These are phyloP conservation scores for Berkeleyomyces rouxiae DNA, from an alignment of 2,329 filamentous ascomycete genomes.

Conservation along the genomic window DNA sequence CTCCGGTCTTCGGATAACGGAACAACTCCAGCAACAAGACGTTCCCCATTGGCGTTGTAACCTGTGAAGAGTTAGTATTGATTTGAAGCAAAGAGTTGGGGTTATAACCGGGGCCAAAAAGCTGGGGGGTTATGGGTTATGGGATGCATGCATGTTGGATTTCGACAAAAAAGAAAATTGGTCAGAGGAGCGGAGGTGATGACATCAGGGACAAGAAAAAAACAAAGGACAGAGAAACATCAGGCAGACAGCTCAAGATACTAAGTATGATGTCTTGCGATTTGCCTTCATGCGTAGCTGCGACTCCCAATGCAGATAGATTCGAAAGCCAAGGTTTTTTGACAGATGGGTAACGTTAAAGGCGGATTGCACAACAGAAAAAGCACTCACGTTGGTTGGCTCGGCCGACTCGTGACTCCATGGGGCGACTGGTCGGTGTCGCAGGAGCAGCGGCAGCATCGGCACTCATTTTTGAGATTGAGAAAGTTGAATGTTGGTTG, in stretches of 20 bases:
- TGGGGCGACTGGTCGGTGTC: constrained; percentile 30
- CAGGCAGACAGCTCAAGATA: background rate
- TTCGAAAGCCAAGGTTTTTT: background rate
- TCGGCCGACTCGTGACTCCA: constrained; percentile 61
- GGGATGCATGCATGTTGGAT: background rate
- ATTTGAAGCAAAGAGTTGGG: background rate
- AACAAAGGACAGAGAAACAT: background rate
- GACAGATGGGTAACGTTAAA: background rate
- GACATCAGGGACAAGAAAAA: background rate
- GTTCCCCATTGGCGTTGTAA: constrained; percentile 81
- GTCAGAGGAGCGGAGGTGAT: constrained; percentile 10
- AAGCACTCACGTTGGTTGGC: constrained; percentile 61
- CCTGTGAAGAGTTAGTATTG: constrained; percentile 35
- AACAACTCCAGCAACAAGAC: constrained; percentile 87
- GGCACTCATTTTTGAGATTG: constrained; percentile 6
- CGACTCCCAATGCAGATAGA: background rate
- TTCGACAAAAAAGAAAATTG: constrained; percentile 8
- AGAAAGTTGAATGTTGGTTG: background rate
- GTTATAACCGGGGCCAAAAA: background rate
- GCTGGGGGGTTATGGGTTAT: no score
- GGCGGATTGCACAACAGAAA: background rate
- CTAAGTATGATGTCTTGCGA: background rate
- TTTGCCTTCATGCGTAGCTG: background rate
- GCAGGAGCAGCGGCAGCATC: constrained; percentile 8
- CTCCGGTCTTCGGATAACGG: constrained; percentile 73